A percentile compares a stretch with the other conserved stretches of the same genome.
Conservation (phyloP, 495 filamentous ascomycete species). For the Neurospora terricola region DNA sequence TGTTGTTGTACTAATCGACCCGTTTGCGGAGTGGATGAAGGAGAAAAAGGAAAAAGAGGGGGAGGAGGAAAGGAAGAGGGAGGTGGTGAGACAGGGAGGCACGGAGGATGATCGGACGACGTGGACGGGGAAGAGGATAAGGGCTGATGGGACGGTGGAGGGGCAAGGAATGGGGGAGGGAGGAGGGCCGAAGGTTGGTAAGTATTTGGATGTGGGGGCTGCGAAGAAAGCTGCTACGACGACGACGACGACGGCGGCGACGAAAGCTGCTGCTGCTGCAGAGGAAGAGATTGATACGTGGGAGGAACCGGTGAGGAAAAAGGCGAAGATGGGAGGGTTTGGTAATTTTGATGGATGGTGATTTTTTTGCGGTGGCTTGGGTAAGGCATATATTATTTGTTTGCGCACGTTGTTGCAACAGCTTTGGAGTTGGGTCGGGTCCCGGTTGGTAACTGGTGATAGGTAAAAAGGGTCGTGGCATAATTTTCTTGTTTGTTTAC, state of each 20-base stretch:
- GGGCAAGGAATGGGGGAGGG: slow-evolving; percentile 23
- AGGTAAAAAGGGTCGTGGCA: not conserved
- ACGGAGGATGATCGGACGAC: slow-evolving; percentile 77
- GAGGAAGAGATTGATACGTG: slow-evolving; percentile 43
- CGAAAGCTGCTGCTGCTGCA: not conserved
- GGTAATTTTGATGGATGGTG: slow-evolving; percentile 88
- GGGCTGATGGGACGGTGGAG: slow-evolving; percentile 45
- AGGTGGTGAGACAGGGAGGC: slow-evolving; percentile 38
- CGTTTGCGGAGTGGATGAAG: slow-evolving; percentile 84
- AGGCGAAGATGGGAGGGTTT: slow-evolving; percentile 74
- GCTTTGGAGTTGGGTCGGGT: not conserved
- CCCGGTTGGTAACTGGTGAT: not conserved
- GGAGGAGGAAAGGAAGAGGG: slow-evolving; percentile 41
- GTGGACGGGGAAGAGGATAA: slow-evolving; percentile 81
- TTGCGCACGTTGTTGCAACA: too few species aligned
- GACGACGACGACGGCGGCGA: not conserved
- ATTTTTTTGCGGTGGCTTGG: not conserved
- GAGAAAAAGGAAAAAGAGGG: slow-evolving; percentile 45
- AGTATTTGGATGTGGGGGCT: slow-evolving; percentile 60
- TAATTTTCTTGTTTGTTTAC: not conserved
- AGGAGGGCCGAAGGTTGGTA: slow-evolving; percentile 50
- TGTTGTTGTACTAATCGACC: slow-evolving; percentile 82
- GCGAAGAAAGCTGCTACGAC: slow-evolving; percentile 4
- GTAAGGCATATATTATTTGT: not conserved
- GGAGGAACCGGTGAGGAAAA: slow-evolving; percentile 68